Evolutionary conservation across 164 flowering plant genomes (phyloP), one percentile per base, ranked within the genome.

Genomic region (Chloranthus sessilifolius): DNA sequence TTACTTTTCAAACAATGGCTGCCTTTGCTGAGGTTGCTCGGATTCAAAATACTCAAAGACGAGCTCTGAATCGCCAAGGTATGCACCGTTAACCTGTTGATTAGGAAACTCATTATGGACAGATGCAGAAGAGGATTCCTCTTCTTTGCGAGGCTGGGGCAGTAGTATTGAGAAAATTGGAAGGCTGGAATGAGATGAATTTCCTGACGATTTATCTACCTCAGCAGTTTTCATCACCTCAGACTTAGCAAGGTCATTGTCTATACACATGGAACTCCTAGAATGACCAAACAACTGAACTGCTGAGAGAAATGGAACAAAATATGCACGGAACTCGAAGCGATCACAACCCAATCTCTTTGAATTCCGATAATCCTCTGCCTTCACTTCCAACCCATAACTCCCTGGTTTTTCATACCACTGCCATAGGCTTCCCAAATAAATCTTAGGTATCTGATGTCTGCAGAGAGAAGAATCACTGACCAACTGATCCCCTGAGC

Each of bases 321-420:
- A 86, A 63, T 86, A 77, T 23, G 85, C 84, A 54, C 66, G 55
- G 52, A 69, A 79, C 10, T 47, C 50, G 22, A 44, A 56, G 11
- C 37, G 49, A 51, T 63, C 69, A 44, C 45, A 35, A 14, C 78
- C 76, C 47, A 60, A 35, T 62, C 74, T 63, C 54, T 60, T 70
- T 12, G 58, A 26, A 38, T 56, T 63, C 38, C 33, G 60, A 54
- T 14, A 57, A 44, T 73, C 83, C 43, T 72, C 70, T 11, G 60
- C 74, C 62, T 52, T 73, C 20, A 86, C 73, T 76, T 81, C 81
- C 56, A 86, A 53, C 1, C 95, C 95, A 59, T 72, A 86, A 56
- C 69, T 69, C 39, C 86, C 83, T 49, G 65, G 80, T 58, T 70
- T 69, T 54, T 86, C 88, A 62, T 83, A 86, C 90, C 95, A 86